Evolutionary conservation across 129 eudicot species (phyloP).

Genomic region (Chrysanthemum makinoi): DNA sequence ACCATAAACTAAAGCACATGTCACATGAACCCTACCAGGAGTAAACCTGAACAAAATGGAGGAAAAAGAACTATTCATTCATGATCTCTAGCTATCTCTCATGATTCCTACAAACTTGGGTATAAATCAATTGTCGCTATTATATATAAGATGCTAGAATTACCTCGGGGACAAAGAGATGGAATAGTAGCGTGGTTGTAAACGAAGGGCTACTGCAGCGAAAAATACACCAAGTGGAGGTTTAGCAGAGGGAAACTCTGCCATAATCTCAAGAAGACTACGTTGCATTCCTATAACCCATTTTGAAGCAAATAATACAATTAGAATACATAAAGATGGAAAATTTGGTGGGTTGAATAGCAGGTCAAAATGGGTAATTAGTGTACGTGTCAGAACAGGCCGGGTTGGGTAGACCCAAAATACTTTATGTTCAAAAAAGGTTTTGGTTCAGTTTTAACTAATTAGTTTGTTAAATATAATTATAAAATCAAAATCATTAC

Average conservation of each 20-base stretch:
- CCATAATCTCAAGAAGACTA: slow-evolving; percentile 71
- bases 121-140: neutral
- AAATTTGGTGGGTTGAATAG: neutral
- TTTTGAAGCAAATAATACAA: slow-evolving; percentile 28
- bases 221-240: slow-evolving; percentile 90
- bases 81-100: neutral
- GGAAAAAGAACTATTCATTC: neutral
- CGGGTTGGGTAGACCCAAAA: neutral
- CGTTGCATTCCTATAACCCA: slow-evolving; percentile 72
- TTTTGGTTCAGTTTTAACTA: neutral
- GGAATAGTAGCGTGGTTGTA: slow-evolving; percentile 80
- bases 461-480: neutral
- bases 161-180: slow-evolving; percentile 86
- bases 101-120: neutral
- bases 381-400: neutral
- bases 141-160: neutral
- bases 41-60: slow-evolving; percentile 47
- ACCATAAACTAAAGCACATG: slow-evolving; percentile 72
- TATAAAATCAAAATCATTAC: neutral
- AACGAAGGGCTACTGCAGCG: slow-evolving; percentile 71
- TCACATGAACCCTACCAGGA: slow-evolving; percentile 73
- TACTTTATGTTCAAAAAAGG: neutral
- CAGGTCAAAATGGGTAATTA: neutral
- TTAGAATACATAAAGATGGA: neutral
- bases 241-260: slow-evolving; percentile 81